These are phyloP conservation scores for Apiospora phragmitis DNA, from an alignment of 2,329 filamentous ascomycete genomes.

Conservation along the genomic window DNA sequence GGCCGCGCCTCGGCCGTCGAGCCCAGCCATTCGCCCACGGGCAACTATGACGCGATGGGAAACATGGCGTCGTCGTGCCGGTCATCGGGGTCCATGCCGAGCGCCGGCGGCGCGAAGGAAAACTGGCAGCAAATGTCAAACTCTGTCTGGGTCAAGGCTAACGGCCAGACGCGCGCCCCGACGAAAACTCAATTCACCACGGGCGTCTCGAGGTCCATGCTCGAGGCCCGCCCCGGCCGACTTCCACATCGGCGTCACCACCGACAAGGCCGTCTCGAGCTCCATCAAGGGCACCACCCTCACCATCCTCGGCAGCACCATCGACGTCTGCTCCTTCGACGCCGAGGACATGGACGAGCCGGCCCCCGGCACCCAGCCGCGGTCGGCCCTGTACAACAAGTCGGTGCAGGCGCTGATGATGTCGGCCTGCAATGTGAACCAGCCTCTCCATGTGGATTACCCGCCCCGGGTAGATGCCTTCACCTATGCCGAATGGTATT, in stretches of 20 bases:
- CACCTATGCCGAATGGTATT: conserved; percentile 74
- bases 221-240: conserved; percentile 51
- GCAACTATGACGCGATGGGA: background rate
- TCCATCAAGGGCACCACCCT: conserved; percentile 75
- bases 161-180: conserved; percentile 18
- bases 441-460: conserved; percentile 56
- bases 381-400: conserved; percentile 62
- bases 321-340: conserved; percentile 75
- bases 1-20: conserved; percentile 33
- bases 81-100: background rate
- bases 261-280: conserved; percentile 65
- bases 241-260: conserved; percentile 66
- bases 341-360: conserved; percentile 66
- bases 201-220: conserved; percentile 22
- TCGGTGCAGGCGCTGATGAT: conserved; percentile 71
- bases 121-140: conserved; percentile 37
- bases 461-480: conserved; percentile 66
- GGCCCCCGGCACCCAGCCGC: conserved; percentile 39
- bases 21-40: conserved; percentile 16
- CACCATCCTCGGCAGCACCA: conserved; percentile 77
- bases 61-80: background rate
- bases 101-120: conserved; percentile 21
- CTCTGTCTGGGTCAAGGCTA: conserved; percentile 35
- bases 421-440: conserved; percentile 62
- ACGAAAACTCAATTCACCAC: conserved; percentile 27